Base-by-base conservation (phyloP, 176 grass and related monocot species). In the Zizania latifolia region DNA sequence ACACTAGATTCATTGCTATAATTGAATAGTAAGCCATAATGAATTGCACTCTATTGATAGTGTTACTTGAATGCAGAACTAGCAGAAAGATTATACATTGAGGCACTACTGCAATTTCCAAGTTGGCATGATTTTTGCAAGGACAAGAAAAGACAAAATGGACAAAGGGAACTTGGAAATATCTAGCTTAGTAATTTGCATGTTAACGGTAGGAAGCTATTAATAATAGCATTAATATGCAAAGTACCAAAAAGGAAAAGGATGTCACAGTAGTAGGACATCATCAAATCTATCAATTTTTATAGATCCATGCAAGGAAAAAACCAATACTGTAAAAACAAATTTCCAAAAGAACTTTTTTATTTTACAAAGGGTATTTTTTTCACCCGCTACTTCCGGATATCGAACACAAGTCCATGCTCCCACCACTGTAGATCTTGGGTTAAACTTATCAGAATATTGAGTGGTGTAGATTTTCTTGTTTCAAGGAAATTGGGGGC, bases 221-320 rank as follows among this genome's bases (percentile, higher is more conserved):
- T 13, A 66, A 66, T 13, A 66, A 66, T 66, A 65, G 75, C 32
- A 65, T 70, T 50, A 13, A 50, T 50, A 32, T 32, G 60, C 38
- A 70, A 69, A 32, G 65, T 70, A 38, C 45, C 29, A 2, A 62
- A 46, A 80, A 53, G n/a, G 48, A 53, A 46, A 59, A 59, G 21
- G 4, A 10, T 10, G 2, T 44, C 24, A 79, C 37, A 57, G 23
- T 4, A 48, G 31, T 59, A 71, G 30, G 14, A 36, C 55, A 48
- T 3, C 12, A 48, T 34, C 39, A 67, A 70, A 71, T 50, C n/a
- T 71, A 70, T 27, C 78, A 48, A 24, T 65, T 80, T 70, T n/a
- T 44, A 58, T 28, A 68, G 28, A 58, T 12, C 28, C 54, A 34
- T 46, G 28, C 37, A 67, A 58, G 68, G 8, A 19, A n/a, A 50